Evolutionary conservation across 2,329 filamentous ascomycete genomes (phyloP), one percentile per base, ranked within the genome.

Genomic region (Penicillium carneum): DNA sequence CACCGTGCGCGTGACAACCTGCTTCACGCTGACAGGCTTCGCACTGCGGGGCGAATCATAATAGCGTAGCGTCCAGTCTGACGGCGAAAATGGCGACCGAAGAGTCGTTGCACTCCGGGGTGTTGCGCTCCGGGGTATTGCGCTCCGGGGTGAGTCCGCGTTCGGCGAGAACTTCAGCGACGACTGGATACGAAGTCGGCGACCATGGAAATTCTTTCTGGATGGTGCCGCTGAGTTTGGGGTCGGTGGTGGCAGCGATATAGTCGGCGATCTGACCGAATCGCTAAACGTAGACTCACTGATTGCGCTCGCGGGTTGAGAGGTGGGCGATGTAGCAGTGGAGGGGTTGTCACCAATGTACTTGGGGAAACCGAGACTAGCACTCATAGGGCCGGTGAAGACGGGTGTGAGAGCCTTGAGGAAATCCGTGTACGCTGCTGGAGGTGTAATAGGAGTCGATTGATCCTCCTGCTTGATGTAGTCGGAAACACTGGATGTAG

Each of bases 1-100:
- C 62, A 97, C 91, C 16, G 93, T 97, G 69, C 93, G 86, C n/a
- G 93, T 97, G 55, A 97, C 91, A 4, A 97, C 92, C 77, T 97
- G 93, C 57, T 92, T 84, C 61, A 97, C 92, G 73, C 84, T 88
- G 56, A 89, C 85, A 16, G 81, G 85, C 62, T 88, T 86, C 59
- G 88, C 87, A 67, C 84, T 85, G 42, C 86, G 81, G n/a, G 84
- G 79, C 55, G 80, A 77, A 56, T 90, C 89, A 62, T 86, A 84
- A 69, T 87, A 88, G 53, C 86, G 80, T 6, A 87, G 80, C 61
- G 90, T 89, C 91, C 90, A 93, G 74, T 95, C 91, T 64, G 90
- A 91, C 9, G 90, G 89, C 11, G 91, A 92, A 72, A 91, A 95
- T 0, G 93, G 92, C 33, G 93, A 95, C 26, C 88, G 84, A 56